A percentile compares a stretch with the other conserved stretches of the same genome.
These are phyloP conservation scores for Gossypium herbaceum DNA, from an alignment of 345 rosid genomes.

Conservation along the genomic window DNA sequence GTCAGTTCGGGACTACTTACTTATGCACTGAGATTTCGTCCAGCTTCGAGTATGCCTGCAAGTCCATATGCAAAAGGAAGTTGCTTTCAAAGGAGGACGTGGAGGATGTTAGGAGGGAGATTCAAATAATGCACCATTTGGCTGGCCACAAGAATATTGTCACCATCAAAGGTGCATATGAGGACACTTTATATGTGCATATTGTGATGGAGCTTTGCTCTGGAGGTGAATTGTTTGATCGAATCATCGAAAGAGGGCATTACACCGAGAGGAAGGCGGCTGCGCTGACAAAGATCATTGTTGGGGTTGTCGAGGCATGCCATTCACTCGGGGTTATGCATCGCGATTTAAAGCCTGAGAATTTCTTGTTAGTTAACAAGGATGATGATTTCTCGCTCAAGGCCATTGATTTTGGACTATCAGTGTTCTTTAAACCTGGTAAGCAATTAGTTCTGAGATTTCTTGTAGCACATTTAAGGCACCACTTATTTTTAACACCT, in stretches of 20 bases:
- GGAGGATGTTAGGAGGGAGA: slow-evolving; percentile 93
- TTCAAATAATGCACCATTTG: slow-evolving; percentile 98
- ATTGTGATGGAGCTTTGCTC: slow-evolving; percentile 97
- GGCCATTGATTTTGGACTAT: slow-evolving; percentile 97
- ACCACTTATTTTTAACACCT: neutral
- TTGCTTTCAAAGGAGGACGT: slow-evolving; percentile 89
- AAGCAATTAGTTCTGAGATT: slow-evolving; percentile 1
- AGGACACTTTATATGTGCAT: slow-evolving; percentile 79
- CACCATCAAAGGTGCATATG: slow-evolving; percentile 93
- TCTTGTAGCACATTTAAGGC: neutral
- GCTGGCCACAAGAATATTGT: slow-evolving; percentile 93
- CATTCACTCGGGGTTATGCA: slow-evolving; percentile 99
- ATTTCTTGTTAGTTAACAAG: slow-evolving; percentile 91
- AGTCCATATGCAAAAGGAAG: slow-evolving; percentile 93
- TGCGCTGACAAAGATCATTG: slow-evolving; percentile 85
- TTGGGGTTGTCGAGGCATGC: slow-evolving; percentile 93
- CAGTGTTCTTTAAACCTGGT: slow-evolving; percentile 98
- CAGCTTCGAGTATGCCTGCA: slow-evolving; percentile 72
- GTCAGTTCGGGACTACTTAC: slow-evolving; percentile 95
- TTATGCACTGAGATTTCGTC: slow-evolving; percentile 70
- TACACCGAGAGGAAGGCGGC: slow-evolving; percentile 97
- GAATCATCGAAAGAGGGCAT: slow-evolving; percentile 95
- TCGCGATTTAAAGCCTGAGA: slow-evolving; percentile 96
- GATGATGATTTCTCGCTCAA: slow-evolving; percentile 95
- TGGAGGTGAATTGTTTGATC: slow-evolving; percentile 91